These are phyloP conservation scores for Fusarium pseudograminearum DNA, from an alignment of 2,329 filamentous ascomycete species.

Conservation along the genomic window DNA sequence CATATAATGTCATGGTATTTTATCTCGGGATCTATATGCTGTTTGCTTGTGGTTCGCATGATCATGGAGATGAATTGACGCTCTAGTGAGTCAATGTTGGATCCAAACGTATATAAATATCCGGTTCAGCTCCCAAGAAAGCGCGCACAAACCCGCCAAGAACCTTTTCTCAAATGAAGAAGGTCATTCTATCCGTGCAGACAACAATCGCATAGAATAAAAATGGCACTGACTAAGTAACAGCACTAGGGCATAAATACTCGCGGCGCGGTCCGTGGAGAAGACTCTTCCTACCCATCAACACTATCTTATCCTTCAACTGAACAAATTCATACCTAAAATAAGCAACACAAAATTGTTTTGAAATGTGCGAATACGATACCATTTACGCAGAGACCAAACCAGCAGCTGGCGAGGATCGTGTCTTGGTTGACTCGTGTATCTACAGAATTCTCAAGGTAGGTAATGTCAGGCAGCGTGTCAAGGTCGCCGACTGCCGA, in stretches of 20 bases:
- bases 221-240: not conserved
- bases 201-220: not conserved
- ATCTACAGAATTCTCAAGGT: not conserved
- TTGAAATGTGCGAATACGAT: not conserved
- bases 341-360: too few relatives aligned
- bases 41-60: not conserved
- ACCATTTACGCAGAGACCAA: not conserved
- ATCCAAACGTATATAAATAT: not conserved
- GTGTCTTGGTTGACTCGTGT: not conserved
- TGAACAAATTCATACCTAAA: too few relatives aligned
- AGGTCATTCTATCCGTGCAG: not conserved
- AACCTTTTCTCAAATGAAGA: not conserved
- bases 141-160: not conserved
- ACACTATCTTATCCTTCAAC: not conserved
- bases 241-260: not conserved
- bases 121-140: not conserved
- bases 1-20: fast-evolving
- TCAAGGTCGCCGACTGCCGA: not conserved
- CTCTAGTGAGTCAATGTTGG: not conserved
- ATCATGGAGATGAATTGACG: not conserved
- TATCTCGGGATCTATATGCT: not conserved
- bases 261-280: not conserved
- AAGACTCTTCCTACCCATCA: not conserved
- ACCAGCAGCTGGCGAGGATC: not conserved
- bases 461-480: not conserved